Percentiles rank a stretch among this genome's conserved stretches.
These are phyloP conservation scores for Sclerotiophoma versabilis DNA, from an alignment of 2,329 filamentous ascomycete genomes.

Conservation along the genomic window DNA sequence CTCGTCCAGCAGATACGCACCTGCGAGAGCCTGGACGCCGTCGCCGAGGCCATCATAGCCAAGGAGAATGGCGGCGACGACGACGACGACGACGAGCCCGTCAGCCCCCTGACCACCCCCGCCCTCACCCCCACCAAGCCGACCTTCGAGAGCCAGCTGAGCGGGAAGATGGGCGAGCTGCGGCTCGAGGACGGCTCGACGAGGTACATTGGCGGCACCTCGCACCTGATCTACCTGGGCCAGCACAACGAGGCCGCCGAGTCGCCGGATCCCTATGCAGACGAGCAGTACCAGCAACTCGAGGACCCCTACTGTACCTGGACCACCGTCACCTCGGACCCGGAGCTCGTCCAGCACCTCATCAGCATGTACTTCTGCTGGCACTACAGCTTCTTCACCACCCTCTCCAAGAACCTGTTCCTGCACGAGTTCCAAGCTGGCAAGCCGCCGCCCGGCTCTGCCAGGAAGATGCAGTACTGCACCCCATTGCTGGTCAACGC, in stretches of 20 bases:
- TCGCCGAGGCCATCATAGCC: constrained; percentile 66
- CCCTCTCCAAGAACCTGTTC: constrained; percentile 84
- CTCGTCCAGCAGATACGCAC: constrained; percentile 88
- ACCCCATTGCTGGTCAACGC: constrained; percentile 90
- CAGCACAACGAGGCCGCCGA: constrained; percentile 41
- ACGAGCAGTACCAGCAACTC: constrained; percentile 58
- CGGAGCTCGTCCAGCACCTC: constrained; percentile 80
- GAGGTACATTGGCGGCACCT: constrained; percentile 92
- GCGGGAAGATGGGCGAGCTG: constrained; percentile 91
- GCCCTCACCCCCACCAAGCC: constrained; percentile 44
- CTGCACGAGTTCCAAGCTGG: constrained; percentile 84
- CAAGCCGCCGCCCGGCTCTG: constrained; percentile 59
- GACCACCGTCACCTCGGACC: constrained; percentile 84
- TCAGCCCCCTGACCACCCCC: constrained; percentile 41
- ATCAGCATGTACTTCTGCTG: constrained; percentile 98
- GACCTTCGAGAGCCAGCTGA: constrained; percentile 77
- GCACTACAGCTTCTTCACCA: constrained; percentile 97
- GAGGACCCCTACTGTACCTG: constrained; percentile 81
- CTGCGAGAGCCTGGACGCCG: constrained; percentile 75
- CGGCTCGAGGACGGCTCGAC: constrained; percentile 85
- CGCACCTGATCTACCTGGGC: constrained; percentile 82
- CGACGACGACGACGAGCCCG: constrained; percentile 52
- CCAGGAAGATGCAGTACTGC: constrained; percentile 74
- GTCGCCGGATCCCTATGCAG: constrained; percentile 43
- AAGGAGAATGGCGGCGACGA: constrained; percentile 55